These are phyloP conservation scores for Aureobasidium sp. DNA, from an alignment of 2,329 filamentous ascomycete genomes.

Conservation along the genomic window DNA sequence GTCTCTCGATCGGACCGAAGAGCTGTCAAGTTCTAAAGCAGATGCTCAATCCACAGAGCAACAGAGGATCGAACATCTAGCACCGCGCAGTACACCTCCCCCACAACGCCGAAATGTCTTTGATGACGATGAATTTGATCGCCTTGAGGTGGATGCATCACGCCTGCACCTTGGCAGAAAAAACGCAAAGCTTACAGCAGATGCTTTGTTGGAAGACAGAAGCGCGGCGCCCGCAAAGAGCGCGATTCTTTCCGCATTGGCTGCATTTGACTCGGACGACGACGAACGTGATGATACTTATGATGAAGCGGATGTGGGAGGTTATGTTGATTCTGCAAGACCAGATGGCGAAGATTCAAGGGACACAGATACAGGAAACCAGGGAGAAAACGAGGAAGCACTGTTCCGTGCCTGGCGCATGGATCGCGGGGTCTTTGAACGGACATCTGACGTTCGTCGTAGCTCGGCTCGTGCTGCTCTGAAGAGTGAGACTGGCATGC, in stretches of 20 bases:
- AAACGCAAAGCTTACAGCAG: conserved; percentile 57
- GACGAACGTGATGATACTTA: conserved; percentile 98
- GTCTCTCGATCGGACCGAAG: conserved; percentile 55
- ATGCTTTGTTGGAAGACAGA: conserved; percentile 61
- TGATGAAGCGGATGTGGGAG: conserved; percentile 84
- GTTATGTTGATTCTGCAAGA: conserved; percentile 63
- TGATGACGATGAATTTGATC: conserved; percentile 73
- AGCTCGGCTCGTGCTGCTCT: conserved; percentile 56
- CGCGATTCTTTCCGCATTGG: conserved; percentile 79
- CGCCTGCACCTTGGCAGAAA: conserved; percentile 75
- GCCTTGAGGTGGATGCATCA: conserved; percentile 57
- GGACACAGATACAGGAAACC: conserved; percentile 42
- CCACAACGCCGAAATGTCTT: conserved; percentile 62
- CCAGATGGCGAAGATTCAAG: conserved; percentile 41
- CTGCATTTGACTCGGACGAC: conserved; percentile 85
- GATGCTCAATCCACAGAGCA: conserved; percentile 14
- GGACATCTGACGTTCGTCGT: conserved; percentile 64
- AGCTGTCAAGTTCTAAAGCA: conserved; percentile 41
- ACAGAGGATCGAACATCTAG: conserved; percentile 36
- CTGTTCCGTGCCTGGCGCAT: conserved; percentile 68
- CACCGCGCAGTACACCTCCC: conserved; percentile 52
- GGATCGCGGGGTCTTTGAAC: conserved; percentile 58
- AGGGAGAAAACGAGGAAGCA: conserved; percentile 54
- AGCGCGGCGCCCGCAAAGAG: conserved; percentile 66
- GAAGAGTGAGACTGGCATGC: conserved; percentile 74